phyloP scores from a whole-genome alignment of 2,329 filamentous ascomycete genomes.

The Cercospora sesami region DNA sequence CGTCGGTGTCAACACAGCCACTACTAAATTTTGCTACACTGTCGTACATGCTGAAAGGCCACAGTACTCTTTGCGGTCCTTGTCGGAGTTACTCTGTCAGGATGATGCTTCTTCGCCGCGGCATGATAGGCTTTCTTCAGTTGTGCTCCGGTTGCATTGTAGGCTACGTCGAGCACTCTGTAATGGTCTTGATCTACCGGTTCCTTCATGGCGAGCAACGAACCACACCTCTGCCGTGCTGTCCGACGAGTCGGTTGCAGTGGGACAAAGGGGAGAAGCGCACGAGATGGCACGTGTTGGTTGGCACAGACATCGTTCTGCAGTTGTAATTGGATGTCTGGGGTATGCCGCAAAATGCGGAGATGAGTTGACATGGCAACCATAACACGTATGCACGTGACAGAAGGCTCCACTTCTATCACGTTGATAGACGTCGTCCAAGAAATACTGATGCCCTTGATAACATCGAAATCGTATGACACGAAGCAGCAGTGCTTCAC shows the following conservation, averaged over 20 bases:
- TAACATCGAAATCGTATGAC: not conserved
- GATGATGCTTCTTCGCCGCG: conserved; percentile 11
- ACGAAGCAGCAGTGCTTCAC: not conserved
- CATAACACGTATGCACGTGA: not conserved
- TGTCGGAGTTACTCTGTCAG: conserved; percentile 3
- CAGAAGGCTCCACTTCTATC: not conserved
- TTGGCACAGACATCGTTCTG: not conserved
- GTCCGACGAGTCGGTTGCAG: not conserved
- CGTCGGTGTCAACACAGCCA: not conserved
- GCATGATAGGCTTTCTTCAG: conserved; percentile 10
- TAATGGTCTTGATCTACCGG: conserved; percentile 15
- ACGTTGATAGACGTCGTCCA: not conserved
- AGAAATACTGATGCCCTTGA: not conserved
- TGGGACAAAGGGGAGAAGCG: not conserved
- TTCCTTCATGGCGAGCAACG: conserved; percentile 4
- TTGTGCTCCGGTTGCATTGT: not conserved
- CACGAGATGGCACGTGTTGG: not conserved
- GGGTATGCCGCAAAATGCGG: not conserved
- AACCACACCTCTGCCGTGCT: not conserved
- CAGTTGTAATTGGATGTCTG: not conserved
- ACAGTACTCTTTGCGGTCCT: not conserved
- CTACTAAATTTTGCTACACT: not conserved
- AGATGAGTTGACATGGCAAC: not conserved
- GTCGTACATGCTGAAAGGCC: conserved; percentile 10
- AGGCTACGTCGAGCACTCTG: conserved; percentile 7